A percentile compares a stretch with the other conserved stretches of the same genome.
These are phyloP conservation scores for Termitomyces sp. DNA, from an alignment of 768 basidiomycete species.

Conservation along the genomic window DNA sequence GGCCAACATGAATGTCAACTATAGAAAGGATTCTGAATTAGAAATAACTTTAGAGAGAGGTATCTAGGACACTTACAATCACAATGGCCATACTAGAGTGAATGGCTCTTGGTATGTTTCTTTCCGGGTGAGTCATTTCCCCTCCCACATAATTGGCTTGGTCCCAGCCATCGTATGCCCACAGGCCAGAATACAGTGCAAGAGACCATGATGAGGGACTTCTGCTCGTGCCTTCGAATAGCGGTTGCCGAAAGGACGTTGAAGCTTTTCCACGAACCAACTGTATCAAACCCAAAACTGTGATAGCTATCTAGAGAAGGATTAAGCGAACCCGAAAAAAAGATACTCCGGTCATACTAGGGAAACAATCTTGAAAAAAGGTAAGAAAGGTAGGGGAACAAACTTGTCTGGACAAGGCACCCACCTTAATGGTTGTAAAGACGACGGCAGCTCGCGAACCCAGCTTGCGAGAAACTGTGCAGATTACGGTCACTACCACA, in stretches of 20 bases:
- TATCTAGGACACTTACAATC: conserved; percentile 43
- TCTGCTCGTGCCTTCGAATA: conserved; percentile 70
- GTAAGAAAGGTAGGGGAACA: not conserved
- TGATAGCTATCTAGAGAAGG: conserved; percentile 56
- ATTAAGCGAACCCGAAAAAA: conserved; percentile 3
- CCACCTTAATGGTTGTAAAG: conserved; percentile 85
- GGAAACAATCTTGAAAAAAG: conserved; percentile 49
- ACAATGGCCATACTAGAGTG: conserved; percentile 89
- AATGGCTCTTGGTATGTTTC: conserved; percentile 85
- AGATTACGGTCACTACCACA: conserved; percentile 68
- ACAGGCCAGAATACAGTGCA: conserved; percentile 93
- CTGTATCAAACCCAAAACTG: conserved; percentile 76
- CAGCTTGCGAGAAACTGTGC: conserved; percentile 71
- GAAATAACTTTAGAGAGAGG: conserved; percentile 1
- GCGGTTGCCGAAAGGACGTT: conserved; percentile 58
- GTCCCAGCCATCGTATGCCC: conserved; percentile 98
- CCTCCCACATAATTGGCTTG: conserved; percentile 90
- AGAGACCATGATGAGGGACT: conserved; percentile 87
- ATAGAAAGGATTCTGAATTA: not conserved
- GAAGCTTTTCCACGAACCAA: conserved; percentile 69
- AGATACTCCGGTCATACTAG: conserved; percentile 43
- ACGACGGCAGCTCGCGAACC: conserved; percentile 82
- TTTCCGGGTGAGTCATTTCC: conserved; percentile 78
- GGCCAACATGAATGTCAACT: conserved; percentile 76
- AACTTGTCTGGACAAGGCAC: not conserved